Evolutionary conservation across 345 rosid genomes (phyloP).

Genomic region (Firmiana major): DNA sequence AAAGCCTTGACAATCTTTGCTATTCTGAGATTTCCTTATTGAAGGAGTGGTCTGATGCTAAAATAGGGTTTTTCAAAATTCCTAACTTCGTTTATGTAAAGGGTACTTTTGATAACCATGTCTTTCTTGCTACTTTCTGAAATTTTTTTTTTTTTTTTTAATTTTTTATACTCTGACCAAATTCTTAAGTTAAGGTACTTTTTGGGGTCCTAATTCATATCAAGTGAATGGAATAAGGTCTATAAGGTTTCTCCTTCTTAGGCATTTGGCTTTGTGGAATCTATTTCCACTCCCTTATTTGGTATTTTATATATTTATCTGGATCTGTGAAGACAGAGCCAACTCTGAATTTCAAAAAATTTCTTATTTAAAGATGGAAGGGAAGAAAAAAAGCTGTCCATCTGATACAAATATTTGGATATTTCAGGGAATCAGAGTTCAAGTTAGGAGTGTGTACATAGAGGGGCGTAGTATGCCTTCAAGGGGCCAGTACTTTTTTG

Average conservation of each 20-base stretch:
- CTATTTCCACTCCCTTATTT: neutral
- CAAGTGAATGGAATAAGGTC: neutral
- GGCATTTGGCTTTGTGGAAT: neutral
- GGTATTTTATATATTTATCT: neutral
- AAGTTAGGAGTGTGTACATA: slow-evolving; percentile 68
- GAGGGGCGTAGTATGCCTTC: slow-evolving; percentile 66
- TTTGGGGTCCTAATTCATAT: neutral
- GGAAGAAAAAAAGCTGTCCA: neutral
- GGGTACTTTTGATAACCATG: neutral
- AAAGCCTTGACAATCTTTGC: neutral
- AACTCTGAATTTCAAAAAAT: neutral
- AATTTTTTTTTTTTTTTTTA: too few species aligned
- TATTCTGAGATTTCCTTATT: neutral
- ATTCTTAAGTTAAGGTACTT: neutral
- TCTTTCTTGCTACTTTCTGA: neutral
- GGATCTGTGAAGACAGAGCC: neutral
- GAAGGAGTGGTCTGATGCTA: neutral
- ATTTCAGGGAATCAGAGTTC: slow-evolving; percentile 65
- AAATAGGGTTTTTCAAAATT: neutral
- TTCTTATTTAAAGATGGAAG: slow-evolving; percentile 4
- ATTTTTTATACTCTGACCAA: slow-evolving; percentile 7
- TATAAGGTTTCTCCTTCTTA: neutral
- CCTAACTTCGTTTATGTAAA: neutral
- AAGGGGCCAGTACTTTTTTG: slow-evolving; percentile 62
- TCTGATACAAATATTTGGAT: neutral